Conservation (phyloP, 176 grass and related monocot species). For the Oryza australiensis region DNA sequence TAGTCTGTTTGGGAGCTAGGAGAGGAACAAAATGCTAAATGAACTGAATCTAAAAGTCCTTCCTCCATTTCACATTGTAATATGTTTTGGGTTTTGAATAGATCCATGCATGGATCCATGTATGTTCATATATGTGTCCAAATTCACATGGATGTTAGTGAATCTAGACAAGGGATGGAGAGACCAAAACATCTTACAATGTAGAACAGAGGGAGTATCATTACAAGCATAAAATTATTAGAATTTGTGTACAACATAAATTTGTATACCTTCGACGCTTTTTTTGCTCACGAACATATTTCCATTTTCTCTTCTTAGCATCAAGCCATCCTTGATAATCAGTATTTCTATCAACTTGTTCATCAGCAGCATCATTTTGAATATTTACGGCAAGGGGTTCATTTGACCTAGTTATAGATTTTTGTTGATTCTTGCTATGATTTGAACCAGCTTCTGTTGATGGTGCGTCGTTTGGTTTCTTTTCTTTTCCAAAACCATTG, state of each 20-base stretch:
- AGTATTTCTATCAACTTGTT: slow-evolving; percentile 57
- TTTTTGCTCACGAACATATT: slow-evolving; percentile 59
- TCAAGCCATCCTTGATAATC: slow-evolving; percentile 98
- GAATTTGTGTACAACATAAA: background rate
- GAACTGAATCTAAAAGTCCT: background rate
- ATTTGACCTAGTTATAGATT: slow-evolving; percentile 37
- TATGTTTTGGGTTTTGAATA: too few relatives aligned
- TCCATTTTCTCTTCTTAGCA: slow-evolving; percentile 94
- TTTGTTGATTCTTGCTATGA: slow-evolving; percentile 35
- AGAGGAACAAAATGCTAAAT: slow-evolving; percentile 14
- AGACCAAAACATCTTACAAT: too few relatives aligned
- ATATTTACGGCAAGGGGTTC: slow-evolving; percentile 25
- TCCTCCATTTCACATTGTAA: too few relatives aligned
- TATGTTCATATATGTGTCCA: too few relatives aligned
- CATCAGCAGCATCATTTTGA: slow-evolving; percentile 40
- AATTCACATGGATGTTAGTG: too few relatives aligned
- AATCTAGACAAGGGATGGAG: too few relatives aligned
- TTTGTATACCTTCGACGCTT: slow-evolving; percentile 68
- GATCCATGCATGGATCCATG: too few relatives aligned
- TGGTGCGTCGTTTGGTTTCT: slow-evolving; percentile 47
- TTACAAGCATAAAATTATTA: slow-evolving; percentile 20
- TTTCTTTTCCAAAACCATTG: slow-evolving; percentile 67
- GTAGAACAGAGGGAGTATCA: background rate
- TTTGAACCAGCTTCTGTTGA: slow-evolving; percentile 37
- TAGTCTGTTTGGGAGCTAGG: background rate